Conservation (phyloP, 495 filamentous ascomycete species). For the Neurospora sp. region DNA sequence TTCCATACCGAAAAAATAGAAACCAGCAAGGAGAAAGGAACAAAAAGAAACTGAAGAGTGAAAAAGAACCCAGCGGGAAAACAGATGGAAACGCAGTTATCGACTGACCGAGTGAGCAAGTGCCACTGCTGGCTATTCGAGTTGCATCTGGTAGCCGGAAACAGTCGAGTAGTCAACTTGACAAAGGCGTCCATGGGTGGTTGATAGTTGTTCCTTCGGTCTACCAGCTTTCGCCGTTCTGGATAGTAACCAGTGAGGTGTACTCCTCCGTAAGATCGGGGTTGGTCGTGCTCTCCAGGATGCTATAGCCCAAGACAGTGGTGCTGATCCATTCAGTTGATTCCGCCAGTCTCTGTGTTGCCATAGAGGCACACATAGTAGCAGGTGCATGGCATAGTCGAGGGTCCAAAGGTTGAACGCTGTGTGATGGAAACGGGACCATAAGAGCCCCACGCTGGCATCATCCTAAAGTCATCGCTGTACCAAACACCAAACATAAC, state of each 20-base stretch:
- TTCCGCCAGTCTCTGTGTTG: background rate
- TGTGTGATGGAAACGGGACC: background rate
- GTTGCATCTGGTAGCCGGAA: background rate
- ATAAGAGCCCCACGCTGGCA: background rate
- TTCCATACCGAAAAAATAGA: background rate
- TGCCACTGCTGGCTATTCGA: background rate
- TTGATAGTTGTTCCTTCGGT: background rate
- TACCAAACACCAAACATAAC: background rate
- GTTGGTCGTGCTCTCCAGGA: background rate
- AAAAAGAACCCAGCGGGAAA: background rate
- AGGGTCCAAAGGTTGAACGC: background rate
- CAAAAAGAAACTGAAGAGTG: background rate
- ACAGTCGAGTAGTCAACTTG: background rate
- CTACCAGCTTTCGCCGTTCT: background rate
- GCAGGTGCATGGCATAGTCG: background rate
- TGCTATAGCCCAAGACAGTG: background rate
- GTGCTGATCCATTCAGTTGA: background rate
- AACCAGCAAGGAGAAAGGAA: background rate
- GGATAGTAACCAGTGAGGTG: no score
- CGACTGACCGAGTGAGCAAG: background rate
- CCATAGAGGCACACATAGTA: background rate
- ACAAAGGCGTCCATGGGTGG: background rate
- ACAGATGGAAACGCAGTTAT: background rate
- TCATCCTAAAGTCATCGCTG: background rate
- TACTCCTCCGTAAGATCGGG: no score